Evolutionary conservation across 257 asterid species (phyloP).

Genomic region (Buddleja alternifolia): DNA sequence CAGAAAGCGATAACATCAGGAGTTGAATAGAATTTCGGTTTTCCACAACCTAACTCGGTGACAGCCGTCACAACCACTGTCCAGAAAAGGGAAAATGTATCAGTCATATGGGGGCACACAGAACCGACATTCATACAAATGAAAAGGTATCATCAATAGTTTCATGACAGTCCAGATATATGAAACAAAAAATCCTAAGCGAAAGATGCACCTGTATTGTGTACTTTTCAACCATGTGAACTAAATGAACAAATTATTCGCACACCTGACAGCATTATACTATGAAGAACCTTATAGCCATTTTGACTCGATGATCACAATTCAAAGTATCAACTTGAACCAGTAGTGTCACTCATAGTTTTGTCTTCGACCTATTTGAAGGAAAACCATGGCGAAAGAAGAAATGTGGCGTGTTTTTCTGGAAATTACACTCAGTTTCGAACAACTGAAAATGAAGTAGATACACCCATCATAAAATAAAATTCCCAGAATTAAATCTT

Average conservation of each 20-base stretch:
- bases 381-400: background rate
- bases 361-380: conserved; percentile 12
- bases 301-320: conserved; percentile 5
- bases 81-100: conserved; percentile 31
- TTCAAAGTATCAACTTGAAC: no score
- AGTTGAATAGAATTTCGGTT: conserved; percentile 92
- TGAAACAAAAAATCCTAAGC: background rate
- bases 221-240: conserved; percentile 15
- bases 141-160: conserved; percentile 11
- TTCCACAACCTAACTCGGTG: conserved; percentile 87
- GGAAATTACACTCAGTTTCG: conserved; percentile 2
- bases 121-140: conserved; percentile 9
- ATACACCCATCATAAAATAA: background rate
- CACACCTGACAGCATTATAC: conserved; percentile 17
- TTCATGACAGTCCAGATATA: conserved; percentile 18
- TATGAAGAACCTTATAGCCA: conserved; percentile 7
- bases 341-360: conserved; percentile 3
- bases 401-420: conserved; percentile 9
- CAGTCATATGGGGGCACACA: conserved; percentile 28
- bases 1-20: conserved; percentile 88
- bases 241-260: conserved; percentile 3
- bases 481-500: background rate
- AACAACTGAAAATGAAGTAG: conserved; percentile 7
- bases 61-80: conserved; percentile 97
- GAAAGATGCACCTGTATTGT: background rate